Evolutionary conservation across 169 alveolate genomes (phyloP), one percentile per base, ranked within the genome.

Genomic region (Theileria sp.): DNA sequence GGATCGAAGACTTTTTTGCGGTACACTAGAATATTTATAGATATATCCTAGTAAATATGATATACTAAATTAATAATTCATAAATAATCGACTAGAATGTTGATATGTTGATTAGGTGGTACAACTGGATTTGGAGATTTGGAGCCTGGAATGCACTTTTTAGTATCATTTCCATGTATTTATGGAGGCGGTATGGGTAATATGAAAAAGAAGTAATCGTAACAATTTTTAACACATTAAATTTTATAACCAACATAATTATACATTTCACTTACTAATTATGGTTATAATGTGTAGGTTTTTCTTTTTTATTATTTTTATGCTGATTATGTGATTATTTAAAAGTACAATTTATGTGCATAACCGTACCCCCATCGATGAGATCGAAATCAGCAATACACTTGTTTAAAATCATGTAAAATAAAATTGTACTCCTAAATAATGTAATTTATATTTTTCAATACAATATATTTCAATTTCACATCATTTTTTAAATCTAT

Each of bases 101-200:
- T 8, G 1, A 44, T 10, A 44, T 68, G 3, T 49, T 38, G 67
- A 0, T n/a, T 71, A 83, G 89, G 89, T 58, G 94, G 94, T 32
- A 81, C 93, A 3, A 90, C 94, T 13, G 94, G 94, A 25, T 90
- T 90, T 73, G 94, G 94, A 60, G 94, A 90, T 68, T 36, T 90
- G 77, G 94, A 90, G 54, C 94, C 94, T 0, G 94, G 94, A 17
- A 71, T 90, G 89, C 94, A 90, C 79, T 90, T 90, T 77, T 79
- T 90, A 61, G 89, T 87, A 17, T 90, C 93, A 32, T 85, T 90
- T 30, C 94, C 94, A 13, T 87, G 87, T 64, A 80, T 87, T 32
- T 90, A 87, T 54, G 94, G 94, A 19, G 94, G 88, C n/a, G 94
- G 85, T 34, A 84, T 87, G 77, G 91, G 91, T 0, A 85, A 85